phyloP scores from a whole-genome alignment of 164 flowering plant species.

The Magnolia changhungtana region DNA sequence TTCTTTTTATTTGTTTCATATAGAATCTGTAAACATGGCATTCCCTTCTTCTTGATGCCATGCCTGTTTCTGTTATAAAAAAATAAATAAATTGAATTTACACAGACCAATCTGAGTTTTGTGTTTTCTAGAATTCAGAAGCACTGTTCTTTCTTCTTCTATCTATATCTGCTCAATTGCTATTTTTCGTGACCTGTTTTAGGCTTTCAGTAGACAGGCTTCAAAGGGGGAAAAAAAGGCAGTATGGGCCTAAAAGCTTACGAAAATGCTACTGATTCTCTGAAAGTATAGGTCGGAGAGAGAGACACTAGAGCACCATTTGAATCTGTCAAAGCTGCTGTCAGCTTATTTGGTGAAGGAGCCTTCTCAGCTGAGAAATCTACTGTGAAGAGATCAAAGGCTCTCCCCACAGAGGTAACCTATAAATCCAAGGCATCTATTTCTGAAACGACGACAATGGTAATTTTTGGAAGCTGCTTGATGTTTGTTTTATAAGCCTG shows the following conservation, averaged over 20 bases:
- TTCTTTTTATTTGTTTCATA: no score
- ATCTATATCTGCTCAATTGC: background rate
- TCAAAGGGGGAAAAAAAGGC: background rate
- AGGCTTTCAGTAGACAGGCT: background rate
- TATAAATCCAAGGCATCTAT: background rate
- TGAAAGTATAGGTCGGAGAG: no score
- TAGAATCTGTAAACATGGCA: background rate
- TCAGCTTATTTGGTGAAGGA: no score
- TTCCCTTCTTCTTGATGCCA: background rate
- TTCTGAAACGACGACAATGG: background rate
- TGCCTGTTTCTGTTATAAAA: background rate
- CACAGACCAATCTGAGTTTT: background rate
- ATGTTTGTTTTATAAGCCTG: background rate
- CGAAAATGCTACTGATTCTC: slow-evolving; percentile 8
- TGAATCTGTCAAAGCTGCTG: no score
- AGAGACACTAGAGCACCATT: no score
- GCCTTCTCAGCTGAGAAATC: slow-evolving; percentile 68
- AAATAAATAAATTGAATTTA: background rate
- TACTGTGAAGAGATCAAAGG: slow-evolving; percentile 52
- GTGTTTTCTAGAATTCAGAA: background rate
- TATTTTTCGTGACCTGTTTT: background rate
- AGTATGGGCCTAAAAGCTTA: slow-evolving; percentile 52
- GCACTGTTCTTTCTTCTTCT: background rate
- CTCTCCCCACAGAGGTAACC: slow-evolving; percentile 67
- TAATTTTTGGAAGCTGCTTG: background rate